These are phyloP conservation scores for Alternaria arborescens DNA, from an alignment of 2,329 filamentous ascomycete genomes.

Conservation along the genomic window DNA sequence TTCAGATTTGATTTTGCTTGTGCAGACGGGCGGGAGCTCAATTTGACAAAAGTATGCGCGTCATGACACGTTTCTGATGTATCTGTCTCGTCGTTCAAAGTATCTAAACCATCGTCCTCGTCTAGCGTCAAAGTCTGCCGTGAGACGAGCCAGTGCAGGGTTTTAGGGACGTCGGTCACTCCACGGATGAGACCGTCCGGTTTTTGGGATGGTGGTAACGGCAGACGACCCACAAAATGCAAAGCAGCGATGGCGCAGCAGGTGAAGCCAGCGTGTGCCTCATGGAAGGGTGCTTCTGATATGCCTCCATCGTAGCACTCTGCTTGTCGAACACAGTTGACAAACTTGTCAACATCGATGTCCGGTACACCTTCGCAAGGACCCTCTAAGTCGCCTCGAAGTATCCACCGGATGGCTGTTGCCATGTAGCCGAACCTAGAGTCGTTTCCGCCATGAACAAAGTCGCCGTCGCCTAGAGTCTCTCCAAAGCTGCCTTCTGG, in stretches of 20 bases:
- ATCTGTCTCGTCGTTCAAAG: constrained; percentile 49
- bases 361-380: constrained; percentile 69
- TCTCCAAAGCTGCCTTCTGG: constrained; percentile 92
- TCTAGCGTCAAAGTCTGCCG: constrained; percentile 57
- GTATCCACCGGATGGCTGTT: constrained; percentile 80
- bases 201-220: constrained; percentile 32
- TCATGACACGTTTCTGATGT: constrained; percentile 53
- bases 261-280: constrained; percentile 89
- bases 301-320: constrained; percentile 86
- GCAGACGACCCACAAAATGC: constrained; percentile 73
- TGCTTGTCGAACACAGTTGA: constrained; percentile 73
- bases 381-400: constrained; percentile 68
- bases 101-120: constrained; percentile 54
- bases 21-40: constrained; percentile 37
- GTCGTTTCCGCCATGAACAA: constrained; percentile 80
- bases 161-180: constrained; percentile 50
- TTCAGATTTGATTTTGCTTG: constrained; percentile 37
- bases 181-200: constrained; percentile 42
- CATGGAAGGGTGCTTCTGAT: constrained; percentile 77
- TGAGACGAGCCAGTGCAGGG: constrained; percentile 57
- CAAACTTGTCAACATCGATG: constrained; percentile 75
- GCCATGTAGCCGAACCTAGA: constrained; percentile 90
- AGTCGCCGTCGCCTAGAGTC: constrained; percentile 67
- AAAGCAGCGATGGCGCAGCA: constrained; percentile 87
- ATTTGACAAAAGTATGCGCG: constrained; percentile 50